phyloP scores from a whole-genome alignment of 495 filamentous ascomycete genomes.

The Chaetomidium leptoderma region DNA sequence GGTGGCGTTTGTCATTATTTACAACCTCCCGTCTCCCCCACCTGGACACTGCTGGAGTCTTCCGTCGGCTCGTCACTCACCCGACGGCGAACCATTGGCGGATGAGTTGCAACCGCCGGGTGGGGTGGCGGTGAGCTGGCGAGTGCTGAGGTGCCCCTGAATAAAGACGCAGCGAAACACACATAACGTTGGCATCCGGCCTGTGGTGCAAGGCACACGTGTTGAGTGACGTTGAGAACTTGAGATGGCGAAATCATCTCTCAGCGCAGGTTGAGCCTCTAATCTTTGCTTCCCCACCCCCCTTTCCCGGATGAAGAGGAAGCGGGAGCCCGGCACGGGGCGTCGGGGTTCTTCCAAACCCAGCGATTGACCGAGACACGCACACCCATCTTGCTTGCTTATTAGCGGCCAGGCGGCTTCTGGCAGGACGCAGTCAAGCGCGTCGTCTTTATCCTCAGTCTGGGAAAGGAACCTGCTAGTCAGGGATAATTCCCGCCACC shows the following conservation, averaged over 20 bases:
- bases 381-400: no score
- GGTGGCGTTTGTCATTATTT: no score
- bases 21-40: no score
- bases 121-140: not conserved
- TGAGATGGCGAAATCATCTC: not conserved
- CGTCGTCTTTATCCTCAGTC: no score
- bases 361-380: not conserved
- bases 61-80: no score
- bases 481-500: not conserved
- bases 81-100: not conserved
- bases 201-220: no score
- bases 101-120: not conserved
- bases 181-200: no score
- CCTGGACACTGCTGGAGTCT: no score
- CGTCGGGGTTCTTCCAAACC: not conserved
- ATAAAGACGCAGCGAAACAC: no score
- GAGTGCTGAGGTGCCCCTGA: not conserved
- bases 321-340: not conserved
- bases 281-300: not conserved
- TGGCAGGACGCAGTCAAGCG: no score
- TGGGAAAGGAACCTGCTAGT: no score
- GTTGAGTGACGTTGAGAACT: not conserved
- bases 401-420: no score
- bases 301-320: not conserved
- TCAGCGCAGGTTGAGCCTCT: not conserved